Conservation (phyloP, 768 basidiomycete species). For the Podaxis pistillaris region DNA sequence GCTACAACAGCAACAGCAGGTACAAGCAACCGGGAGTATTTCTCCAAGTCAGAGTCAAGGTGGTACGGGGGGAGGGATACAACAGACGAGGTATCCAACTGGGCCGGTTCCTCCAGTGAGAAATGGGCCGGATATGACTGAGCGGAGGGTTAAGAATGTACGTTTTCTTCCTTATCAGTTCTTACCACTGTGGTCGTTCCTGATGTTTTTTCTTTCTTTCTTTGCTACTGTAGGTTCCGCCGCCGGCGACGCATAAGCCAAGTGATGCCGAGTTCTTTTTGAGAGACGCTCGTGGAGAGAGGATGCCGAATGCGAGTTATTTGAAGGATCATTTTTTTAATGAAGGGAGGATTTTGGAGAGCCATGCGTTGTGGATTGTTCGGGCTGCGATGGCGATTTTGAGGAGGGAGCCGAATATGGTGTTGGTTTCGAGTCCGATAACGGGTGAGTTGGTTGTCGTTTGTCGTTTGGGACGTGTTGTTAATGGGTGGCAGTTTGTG, state of each 20-base stretch:
- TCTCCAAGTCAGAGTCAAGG: not conserved
- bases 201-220: not conserved
- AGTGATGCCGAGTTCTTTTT: conserved; percentile 74
- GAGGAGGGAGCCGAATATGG: conserved; percentile 77
- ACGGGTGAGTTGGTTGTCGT: conserved; percentile 62
- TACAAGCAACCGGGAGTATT: not conserved
- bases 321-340: conserved; percentile 88
- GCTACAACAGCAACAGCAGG: not conserved
- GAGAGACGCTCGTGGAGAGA: conserved; percentile 45
- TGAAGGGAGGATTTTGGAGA: conserved; percentile 81
- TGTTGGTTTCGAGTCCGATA: conserved; percentile 84
- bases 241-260: conserved; percentile 61
- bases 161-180: not conserved
- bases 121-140: not conserved
- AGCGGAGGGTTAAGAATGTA: conserved; percentile 1
- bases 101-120: not conserved
- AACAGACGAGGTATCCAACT: not conserved
- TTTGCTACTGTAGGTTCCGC: conserved; percentile 53
- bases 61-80: not conserved
- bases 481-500: conserved; percentile 63
- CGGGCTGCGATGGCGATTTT: conserved; percentile 65
- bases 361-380: conserved; percentile 83
- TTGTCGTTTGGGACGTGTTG: conserved; percentile 1
- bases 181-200: not conserved
- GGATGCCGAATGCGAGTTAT: conserved; percentile 72